Conservation (phyloP, 768 basidiomycete genomes). For the Leucosporidium scottii region DNA sequence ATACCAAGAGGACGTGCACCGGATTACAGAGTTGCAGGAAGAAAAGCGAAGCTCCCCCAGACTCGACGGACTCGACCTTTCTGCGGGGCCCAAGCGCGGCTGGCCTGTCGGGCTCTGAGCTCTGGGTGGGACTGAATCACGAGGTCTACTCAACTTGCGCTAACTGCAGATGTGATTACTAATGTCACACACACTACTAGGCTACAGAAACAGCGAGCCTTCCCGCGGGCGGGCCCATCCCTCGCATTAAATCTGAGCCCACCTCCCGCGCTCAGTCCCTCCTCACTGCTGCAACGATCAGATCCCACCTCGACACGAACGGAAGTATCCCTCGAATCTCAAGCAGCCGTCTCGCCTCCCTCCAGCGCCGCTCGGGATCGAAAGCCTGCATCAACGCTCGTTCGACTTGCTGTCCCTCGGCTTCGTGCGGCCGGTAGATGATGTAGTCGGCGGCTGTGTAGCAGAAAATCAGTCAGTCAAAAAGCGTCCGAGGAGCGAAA, state of each 20-base stretch:
- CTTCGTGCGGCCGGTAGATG: conserved; percentile 19
- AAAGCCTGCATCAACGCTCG: conserved; percentile 23
- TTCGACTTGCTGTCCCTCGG: conserved; percentile 25
- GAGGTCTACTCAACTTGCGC: no score
- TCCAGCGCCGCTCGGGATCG: conserved; percentile 34
- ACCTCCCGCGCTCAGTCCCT: background rate
- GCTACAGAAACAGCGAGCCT: no score
- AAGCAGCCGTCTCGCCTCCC: conserved; percentile 31
- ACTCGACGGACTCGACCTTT: no score
- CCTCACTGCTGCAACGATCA: conserved; percentile 34
- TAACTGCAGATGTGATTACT: background rate
- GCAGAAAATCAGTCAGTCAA: background rate
- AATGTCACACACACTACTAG: no score
- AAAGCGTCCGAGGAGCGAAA: conserved; percentile 45
- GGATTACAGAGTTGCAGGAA: no score
- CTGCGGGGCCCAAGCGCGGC: background rate
- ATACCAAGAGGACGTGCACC: no score
- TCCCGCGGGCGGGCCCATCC: background rate
- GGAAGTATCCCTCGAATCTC: conserved; percentile 21
- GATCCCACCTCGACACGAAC: conserved; percentile 20
- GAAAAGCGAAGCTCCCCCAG: no score
- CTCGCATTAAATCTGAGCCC: background rate
- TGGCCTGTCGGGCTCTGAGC: no score
- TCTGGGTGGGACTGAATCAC: no score
- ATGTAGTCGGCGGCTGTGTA: conserved; percentile 33